Evolutionary conservation across 768 basidiomycete genomes (phyloP), one percentile per base, ranked within the genome.

Genomic region (Butyriboletus loyo): DNA sequence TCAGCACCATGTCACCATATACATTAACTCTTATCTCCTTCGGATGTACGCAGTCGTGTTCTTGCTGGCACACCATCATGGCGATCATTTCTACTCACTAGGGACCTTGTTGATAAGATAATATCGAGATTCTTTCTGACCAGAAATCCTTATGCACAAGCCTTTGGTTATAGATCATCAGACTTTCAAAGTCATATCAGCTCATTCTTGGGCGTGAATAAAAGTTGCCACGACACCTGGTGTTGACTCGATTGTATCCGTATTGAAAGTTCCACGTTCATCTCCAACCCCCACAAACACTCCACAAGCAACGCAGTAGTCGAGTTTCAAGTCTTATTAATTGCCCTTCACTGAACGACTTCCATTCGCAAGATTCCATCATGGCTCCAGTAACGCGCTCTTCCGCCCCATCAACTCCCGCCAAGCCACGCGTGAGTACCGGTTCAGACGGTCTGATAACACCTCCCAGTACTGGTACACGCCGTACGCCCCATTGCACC

Each of bases 401-500:
- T n/a, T 60, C 65, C 9, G 57, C 68, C 17, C 60, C 65, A 13
- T 66, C 70, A 0, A 72, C 71, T 0, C 65, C 69, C 10, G 54
- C 55, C n/a, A 67, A 46, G 38, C 43, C 47, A 41, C 58, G 64
- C 43, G 48, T 49, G 27, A 59, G 49, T 25, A 42, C 52, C 9
- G 45, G 35, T 22, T 41, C 58, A 7, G 41, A 42, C 22, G 43
- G 50, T 30, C 49, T 40, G 21, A 24, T 42, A 17, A 66, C 72
- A 0, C 69, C 73, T n/a, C 67, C 72, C 3, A 64, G 64, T 34
- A 67, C 70, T 17, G 71, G 78, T 11, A 72, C 80, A 6, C 80
- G 82, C 38, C 83, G 82, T 46, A 60, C 64, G 2, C 84, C 78
- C 32, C 75, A 70, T 42, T 86, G 84, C 66, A 75, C 68, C 39